phyloP scores from a whole-genome alignment of 768 basidiomycete genomes.

The Mycena metata region DNA sequence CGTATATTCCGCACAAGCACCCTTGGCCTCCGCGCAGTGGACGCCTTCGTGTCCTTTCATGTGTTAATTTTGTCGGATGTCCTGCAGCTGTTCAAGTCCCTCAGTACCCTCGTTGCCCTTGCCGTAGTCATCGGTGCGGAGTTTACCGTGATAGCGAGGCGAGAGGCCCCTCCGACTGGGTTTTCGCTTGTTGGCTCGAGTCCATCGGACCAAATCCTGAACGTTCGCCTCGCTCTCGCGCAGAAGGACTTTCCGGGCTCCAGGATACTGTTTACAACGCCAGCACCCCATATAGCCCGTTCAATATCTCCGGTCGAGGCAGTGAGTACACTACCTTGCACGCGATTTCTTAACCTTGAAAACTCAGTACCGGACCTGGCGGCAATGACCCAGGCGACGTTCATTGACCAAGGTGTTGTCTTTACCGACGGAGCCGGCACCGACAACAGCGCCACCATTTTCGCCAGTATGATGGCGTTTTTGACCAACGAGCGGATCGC shows the following conservation, averaged over 20 bases:
- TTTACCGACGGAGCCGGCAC: neutral
- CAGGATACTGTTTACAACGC: slow-evolving; percentile 8
- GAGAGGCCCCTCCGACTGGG: neutral
- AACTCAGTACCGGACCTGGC: neutral
- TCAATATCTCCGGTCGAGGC: neutral
- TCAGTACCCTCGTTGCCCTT: too few relatives aligned
- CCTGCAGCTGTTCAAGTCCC: too few relatives aligned
- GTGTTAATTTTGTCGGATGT: too few relatives aligned
- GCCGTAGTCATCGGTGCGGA: too few relatives aligned
- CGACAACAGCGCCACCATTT: neutral
- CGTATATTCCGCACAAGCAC: too few relatives aligned
- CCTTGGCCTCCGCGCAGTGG: too few relatives aligned
- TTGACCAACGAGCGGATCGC: neutral
- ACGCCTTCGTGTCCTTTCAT: too few relatives aligned
- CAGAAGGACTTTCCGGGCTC: slow-evolving; percentile 1
- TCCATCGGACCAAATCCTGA: neutral
- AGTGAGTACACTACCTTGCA: neutral
- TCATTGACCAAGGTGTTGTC: neutral
- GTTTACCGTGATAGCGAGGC: too few relatives aligned
- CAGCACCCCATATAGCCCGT: neutral
- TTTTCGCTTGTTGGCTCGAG: slow-evolving; percentile 1
- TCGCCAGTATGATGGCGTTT: neutral
- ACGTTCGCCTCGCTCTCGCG: slow-evolving; percentile 8
- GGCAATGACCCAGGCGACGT: neutral
- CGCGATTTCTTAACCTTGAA: neutral